phyloP scores from a whole-genome alignment of 1,284 basidiomycete species.

The Cutaneotrichosporon dermatis region DNA sequence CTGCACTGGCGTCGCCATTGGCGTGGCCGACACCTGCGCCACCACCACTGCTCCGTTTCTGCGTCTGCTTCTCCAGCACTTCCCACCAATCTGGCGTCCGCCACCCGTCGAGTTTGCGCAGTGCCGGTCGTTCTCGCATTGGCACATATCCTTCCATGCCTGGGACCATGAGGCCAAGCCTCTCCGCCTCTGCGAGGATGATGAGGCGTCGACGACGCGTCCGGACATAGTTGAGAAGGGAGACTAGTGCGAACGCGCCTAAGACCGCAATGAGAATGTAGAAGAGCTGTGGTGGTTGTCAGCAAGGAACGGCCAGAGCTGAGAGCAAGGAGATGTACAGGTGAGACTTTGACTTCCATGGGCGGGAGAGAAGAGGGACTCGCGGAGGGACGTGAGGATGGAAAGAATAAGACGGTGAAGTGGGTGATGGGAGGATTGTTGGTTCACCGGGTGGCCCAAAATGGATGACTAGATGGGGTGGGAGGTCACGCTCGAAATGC shows the following conservation, averaged over 20 bases:
- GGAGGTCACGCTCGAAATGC: too few relatives aligned
- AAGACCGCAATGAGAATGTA: conserved; percentile 47
- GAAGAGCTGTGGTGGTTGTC: conserved; percentile 29
- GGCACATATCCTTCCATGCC: conserved; percentile 44
- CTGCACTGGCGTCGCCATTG: background rate
- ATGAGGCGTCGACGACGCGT: conserved; percentile 33
- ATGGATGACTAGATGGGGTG: too few relatives aligned
- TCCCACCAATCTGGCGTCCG: conserved; percentile 44
- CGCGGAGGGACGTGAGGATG: background rate
- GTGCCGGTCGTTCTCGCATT: conserved; percentile 29
- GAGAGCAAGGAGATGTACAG: background rate
- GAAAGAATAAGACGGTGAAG: background rate
- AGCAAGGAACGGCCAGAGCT: background rate
- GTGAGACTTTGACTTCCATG: conserved; percentile 1
- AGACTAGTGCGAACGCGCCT: conserved; percentile 36
- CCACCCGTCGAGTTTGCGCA: conserved; percentile 28
- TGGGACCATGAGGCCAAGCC: conserved; percentile 43
- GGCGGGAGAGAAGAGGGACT: background rate
- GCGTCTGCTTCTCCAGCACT: conserved; percentile 8
- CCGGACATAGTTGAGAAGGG: conserved; percentile 35
- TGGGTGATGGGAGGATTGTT: too few relatives aligned
- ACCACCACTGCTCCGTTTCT: background rate
- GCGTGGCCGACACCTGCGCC: background rate
- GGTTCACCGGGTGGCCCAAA: too few relatives aligned
- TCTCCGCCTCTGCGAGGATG: conserved; percentile 36